Evolutionary conservation across 805 yeast species (phyloP).

Genomic region (Grigorovia jiainica): DNA sequence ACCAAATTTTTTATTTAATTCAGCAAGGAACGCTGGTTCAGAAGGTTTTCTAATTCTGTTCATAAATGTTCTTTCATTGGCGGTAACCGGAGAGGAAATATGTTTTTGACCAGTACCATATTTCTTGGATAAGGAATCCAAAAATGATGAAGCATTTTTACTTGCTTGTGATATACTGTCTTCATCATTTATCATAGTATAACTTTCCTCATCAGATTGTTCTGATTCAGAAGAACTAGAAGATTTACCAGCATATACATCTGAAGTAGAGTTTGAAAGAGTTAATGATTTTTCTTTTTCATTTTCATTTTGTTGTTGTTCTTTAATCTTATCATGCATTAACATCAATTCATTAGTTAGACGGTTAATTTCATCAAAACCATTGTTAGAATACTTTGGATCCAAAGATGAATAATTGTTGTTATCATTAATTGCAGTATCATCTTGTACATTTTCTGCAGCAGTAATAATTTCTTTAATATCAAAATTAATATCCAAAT

Average conservation of each 20-base stretch:
- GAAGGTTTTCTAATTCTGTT: slow-evolving; percentile 23
- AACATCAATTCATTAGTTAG: slow-evolving; percentile 16
- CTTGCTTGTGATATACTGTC: slow-evolving; percentile 5
- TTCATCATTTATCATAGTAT: slow-evolving; percentile 2
- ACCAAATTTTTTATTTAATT: slow-evolving; percentile 16
- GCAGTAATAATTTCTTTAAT: slow-evolving; percentile 5
- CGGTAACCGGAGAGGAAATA: slow-evolving; percentile 4
- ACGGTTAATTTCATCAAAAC: slow-evolving; percentile 19
- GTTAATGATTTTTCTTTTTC: background rate
- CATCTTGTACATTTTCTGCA: background rate
- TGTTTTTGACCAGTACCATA: slow-evolving; percentile 23
- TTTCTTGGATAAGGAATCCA: slow-evolving; percentile 26
- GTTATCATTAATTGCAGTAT: background rate
- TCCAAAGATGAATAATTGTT: slow-evolving; percentile 15
- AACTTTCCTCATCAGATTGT: slow-evolving; percentile 4
- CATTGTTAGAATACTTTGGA: slow-evolving; percentile 15
- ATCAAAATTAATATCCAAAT: slow-evolving; percentile 50
- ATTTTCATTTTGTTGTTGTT: background rate
- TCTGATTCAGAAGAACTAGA: slow-evolving; percentile 4
- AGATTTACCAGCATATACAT: background rate
- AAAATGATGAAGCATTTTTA: slow-evolving; percentile 18
- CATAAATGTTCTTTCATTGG: slow-evolving; percentile 18
- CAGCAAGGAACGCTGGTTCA: slow-evolving; percentile 17
- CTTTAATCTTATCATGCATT: slow-evolving; percentile 8
- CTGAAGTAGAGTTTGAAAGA: slow-evolving; percentile 4